Base-by-base conservation (phyloP, 2,329 filamentous ascomycete genomes). In the Aureobasidium sp. region DNA sequence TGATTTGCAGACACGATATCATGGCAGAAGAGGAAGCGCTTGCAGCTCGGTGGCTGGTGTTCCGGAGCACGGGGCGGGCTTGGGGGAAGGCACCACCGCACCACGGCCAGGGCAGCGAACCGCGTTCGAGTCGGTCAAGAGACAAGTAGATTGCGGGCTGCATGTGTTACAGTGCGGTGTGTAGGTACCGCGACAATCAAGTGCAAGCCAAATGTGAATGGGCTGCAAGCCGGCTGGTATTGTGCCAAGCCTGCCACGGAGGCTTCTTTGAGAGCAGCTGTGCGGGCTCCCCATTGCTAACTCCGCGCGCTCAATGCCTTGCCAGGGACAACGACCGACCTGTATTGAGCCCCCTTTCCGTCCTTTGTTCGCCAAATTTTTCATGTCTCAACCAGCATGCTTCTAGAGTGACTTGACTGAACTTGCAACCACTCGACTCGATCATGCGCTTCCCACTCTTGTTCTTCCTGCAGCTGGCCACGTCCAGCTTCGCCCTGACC, bases 31-130 rank as follows among this genome's bases (percentile, higher is more conserved):
- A 25, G 21, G 25, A 40, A 55, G 51, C 51, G 51, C 38, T 55
- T 55, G 53, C 53, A 57, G 53, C 17, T 55, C 51, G 53, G 53
- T 57, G 53, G 53, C 53, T 57, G 53, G 53, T 40, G 53, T 45
- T 37, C 40, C 19, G 53, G 53, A 57, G 38, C 40, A 57, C 53
- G 53, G 53, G 53, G 47, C 49, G 35, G 35, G 49, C 35, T 53
- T 53, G 49, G 33, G 13, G 8, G 31, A 27, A 53, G 19, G 25
- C 21, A 31, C 33, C 35, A 53, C 19, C 11, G 25, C 21, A 31
- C 33, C 35, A 53, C 19, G 33, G 23, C 33, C n/a, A 50, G 31
- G n/a, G 46, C 53, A 57, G 29, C 53, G 53, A 57, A 57, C 46
- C 53, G 40, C 53, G 5, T 37, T 1, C 9, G 1, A 17, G 23